A percentile compares a stretch with the other conserved stretches of the same genome.
phyloP scores from a whole-genome alignment of 108 stramenopile species.

The Cyclotella sp. region DNA sequence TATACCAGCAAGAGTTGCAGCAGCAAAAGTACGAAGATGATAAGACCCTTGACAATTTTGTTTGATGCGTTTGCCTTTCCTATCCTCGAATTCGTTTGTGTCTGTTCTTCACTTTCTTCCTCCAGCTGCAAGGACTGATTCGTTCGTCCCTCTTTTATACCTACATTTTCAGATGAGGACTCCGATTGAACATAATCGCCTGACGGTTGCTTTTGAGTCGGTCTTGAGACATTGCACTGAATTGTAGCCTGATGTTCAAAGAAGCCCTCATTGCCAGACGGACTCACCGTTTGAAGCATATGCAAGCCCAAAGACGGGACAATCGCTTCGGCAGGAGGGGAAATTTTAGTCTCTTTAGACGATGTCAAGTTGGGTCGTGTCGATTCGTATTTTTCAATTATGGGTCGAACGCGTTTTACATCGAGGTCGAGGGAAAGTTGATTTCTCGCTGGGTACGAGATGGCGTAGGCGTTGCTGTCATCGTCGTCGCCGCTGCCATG shows the following conservation, averaged over 20 bases:
- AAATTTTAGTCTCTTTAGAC: background rate
- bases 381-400: constrained; percentile 3
- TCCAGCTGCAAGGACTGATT: background rate
- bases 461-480: background rate
- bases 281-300: constrained; percentile 20
- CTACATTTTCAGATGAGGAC: background rate
- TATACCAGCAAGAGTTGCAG: background rate
- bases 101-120: background rate
- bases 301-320: constrained; percentile 17
- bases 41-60: background rate
- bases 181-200: background rate
- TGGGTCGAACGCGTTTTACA: constrained; percentile 8
- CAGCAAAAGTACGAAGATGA: background rate
- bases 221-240: background rate
- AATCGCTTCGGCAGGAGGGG: background rate
- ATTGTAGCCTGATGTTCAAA: background rate
- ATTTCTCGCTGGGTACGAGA: background rate
- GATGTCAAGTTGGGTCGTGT: background rate
- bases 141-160: background rate
- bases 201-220: background rate
- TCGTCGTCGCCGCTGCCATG: background rate
- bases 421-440: constrained; percentile 15
- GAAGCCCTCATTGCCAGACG: background rate
- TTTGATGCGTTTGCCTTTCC: background rate
- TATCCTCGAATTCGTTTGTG: background rate